Evolutionary conservation across 2,329 filamentous ascomycete species (phyloP), one percentile per base, ranked within the genome.

Genomic region (Aspergillus floridensis): DNA sequence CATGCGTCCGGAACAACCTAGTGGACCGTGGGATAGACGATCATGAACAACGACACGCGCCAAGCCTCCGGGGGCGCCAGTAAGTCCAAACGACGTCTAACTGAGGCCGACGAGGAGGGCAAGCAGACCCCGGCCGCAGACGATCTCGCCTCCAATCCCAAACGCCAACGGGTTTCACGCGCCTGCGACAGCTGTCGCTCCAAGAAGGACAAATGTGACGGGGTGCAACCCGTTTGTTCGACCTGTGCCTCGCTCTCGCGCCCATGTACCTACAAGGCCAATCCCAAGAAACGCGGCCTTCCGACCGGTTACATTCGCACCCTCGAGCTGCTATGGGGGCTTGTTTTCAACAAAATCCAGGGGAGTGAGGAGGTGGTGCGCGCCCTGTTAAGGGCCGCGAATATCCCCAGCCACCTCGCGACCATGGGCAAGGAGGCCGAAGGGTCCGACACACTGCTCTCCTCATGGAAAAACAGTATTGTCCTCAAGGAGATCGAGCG

Each of bases 221-320:
- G 89, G 16, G 78, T 79, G 11, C 85, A 86, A 64, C 88, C 88
- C 5, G 78, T 80, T 14, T 92, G 89, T 71, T 85, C 84, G 50
- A 87, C 87, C 2, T 92, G 89, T 75, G 80, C 81, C 6, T 79
- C 83, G 4, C 84, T 88, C 61, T 84, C 83, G 56, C 81, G 89
- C 52, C 73, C 80, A 35, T 93, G 90, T 72, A 87, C 87, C 16
- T 93, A 92, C 72, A 86, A 88, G 62, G 83, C 88, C 56, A 86
- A 86, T 56, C 86, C 88, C 7, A 91, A 91, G 74, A 92, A 92
- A 72, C 82, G 90, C 63, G 90, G 90, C 4, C 85, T 93, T 11
- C 89, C 89, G 66, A 90, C 90, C n/a, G 90, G 90, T 16, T 92
- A 92, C 69, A 88, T 93, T 57, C 84, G 89, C 35, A 88, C 88